phyloP scores from a whole-genome alignment of 176 grass and related monocot genomes.

The Cocos nucifera region DNA sequence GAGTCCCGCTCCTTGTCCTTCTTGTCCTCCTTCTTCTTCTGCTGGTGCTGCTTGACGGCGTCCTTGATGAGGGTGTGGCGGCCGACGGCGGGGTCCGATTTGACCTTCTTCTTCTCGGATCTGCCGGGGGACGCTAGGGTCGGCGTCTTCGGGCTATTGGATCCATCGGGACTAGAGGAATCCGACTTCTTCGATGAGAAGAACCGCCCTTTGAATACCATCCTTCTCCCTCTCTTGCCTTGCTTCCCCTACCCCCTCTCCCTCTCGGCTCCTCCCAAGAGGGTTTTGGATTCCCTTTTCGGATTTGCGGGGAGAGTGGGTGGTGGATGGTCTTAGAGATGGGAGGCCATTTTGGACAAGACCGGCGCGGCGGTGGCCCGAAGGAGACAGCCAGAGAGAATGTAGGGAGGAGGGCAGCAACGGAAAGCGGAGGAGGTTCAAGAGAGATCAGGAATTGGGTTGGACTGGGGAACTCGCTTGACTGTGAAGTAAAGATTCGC shows the following conservation, averaged over 20 bases:
- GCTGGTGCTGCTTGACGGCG: conserved; percentile 15
- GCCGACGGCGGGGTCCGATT: conserved; percentile 36
- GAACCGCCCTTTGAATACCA: conserved; percentile 98
- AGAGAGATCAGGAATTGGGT: too few species aligned
- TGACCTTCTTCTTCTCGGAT: conserved; percentile 91
- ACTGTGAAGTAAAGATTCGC: too few species aligned
- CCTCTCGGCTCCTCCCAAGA: not conserved
- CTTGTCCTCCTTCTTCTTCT: conserved; percentile 10
- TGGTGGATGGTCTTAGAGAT: too few species aligned
- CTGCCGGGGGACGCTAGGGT: conserved; percentile 30
- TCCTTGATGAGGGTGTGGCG: conserved; percentile 9
- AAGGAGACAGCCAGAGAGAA: too few species aligned
- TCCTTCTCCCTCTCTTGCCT: not conserved
- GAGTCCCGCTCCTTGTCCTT: conserved; percentile 13
- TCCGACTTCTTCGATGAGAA: conserved; percentile 77
- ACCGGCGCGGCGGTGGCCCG: too few species aligned
- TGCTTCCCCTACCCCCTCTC: not conserved
- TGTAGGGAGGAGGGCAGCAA: too few species aligned
- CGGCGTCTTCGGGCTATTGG: conserved; percentile 76
- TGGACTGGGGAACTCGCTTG: too few species aligned
- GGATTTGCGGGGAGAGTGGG: too few species aligned
- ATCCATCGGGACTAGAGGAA: conserved; percentile 76
- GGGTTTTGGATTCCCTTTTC: too few species aligned
- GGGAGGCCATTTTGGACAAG: too few species aligned
- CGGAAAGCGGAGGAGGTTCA: too few species aligned